These are phyloP conservation scores for Theobroma grandiflorum DNA, from an alignment of 441 rosid genomes.

Conservation along the genomic window DNA sequence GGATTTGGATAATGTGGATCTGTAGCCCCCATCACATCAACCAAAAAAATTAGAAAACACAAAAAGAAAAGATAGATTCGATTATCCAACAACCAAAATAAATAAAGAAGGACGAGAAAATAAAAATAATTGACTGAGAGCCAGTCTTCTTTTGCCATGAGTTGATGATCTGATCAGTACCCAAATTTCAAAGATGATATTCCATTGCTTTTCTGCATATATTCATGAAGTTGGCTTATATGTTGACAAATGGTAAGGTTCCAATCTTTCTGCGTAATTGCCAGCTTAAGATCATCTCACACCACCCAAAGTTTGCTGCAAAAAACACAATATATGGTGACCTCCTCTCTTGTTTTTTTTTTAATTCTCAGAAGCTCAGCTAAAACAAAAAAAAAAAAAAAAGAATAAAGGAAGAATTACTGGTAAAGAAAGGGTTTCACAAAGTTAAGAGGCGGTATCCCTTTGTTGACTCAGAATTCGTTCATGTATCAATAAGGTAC, in stretches of 20 bases:
- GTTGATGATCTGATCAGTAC: neutral
- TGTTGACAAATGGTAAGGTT: neutral
- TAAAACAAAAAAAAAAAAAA: neutral
- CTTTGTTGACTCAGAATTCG: neutral
- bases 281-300: neutral
- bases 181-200: neutral
- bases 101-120: neutral
- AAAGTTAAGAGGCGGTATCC: neutral
- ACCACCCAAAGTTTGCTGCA: neutral
- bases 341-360: conserved; percentile 11
- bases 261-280: neutral
- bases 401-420: neutral
- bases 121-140: neutral
- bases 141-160: neutral
- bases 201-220: neutral
- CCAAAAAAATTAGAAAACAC: neutral
- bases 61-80: neutral
- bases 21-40: conserved; percentile 51
- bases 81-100: neutral
- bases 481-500: neutral
- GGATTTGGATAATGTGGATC: conserved; percentile 36
- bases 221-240: neutral
- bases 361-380: conserved; percentile 24
- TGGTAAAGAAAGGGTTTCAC: neutral
- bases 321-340: neutral